phyloP scores from a whole-genome alignment of 345 rosid species.

The Pugionium dolabratum region DNA sequence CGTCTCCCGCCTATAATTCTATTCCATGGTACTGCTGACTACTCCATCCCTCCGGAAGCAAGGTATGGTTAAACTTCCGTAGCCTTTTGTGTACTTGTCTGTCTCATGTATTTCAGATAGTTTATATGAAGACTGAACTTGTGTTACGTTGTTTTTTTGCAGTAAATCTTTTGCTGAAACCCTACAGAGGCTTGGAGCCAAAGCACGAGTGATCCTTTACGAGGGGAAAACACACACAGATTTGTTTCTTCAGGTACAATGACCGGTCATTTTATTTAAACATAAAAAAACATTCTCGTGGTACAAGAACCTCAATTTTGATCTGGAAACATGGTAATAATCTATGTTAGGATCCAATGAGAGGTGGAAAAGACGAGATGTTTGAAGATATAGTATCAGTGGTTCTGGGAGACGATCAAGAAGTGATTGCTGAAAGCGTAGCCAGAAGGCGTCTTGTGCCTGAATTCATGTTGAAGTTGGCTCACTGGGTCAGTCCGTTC shows the following conservation, averaged over 20 bases:
- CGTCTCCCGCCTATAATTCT: constrained; percentile 78
- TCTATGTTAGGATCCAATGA: constrained; percentile 85
- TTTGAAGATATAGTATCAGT: constrained; percentile 74
- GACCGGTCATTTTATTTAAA: not conserved
- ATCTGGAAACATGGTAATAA: not conserved
- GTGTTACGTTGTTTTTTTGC: constrained; percentile 34
- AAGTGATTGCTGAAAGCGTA: constrained; percentile 55
- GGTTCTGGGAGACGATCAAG: constrained; percentile 58
- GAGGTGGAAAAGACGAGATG: constrained; percentile 88
- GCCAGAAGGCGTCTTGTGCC: constrained; percentile 88
- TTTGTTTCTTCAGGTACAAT: constrained; percentile 83
- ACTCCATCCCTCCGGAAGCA: constrained; percentile 87
- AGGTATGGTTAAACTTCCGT: constrained; percentile 51
- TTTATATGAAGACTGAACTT: constrained; percentile 17
- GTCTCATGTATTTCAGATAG: constrained; percentile 15
- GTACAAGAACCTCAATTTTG: constrained; percentile 17
- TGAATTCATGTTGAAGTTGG: constrained; percentile 83
- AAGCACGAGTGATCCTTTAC: constrained; percentile 70
- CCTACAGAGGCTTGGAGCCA: constrained; percentile 68
- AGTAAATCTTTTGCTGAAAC: constrained; percentile 78
- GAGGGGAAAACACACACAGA: constrained; percentile 96
- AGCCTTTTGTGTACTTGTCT: constrained; percentile 22
- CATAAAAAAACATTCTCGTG: not conserved
- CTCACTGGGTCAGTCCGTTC: constrained; percentile 87
- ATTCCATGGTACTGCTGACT: constrained; percentile 94